Conservation (phyloP, 257 asterid species). For the Eustoma russellianum region DNA sequence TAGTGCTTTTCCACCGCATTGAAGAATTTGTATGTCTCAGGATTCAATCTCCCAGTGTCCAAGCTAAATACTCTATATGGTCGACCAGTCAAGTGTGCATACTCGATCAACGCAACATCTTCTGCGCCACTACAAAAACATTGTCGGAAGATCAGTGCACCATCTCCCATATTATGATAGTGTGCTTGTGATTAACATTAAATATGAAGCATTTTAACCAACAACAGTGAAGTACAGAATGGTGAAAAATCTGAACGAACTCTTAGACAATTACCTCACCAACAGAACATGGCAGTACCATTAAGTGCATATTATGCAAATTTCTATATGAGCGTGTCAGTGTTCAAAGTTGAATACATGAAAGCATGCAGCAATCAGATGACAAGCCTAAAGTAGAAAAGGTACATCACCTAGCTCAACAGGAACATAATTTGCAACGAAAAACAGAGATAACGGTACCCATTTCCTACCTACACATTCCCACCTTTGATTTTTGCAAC, state of each 20-base stretch:
- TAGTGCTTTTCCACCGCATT: constrained; percentile 76
- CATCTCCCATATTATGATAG: no score
- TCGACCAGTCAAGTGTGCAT: constrained; percentile 71
- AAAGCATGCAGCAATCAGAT: no score
- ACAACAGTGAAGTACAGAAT: no score
- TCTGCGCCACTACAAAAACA: constrained; percentile 67
- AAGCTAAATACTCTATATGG: constrained; percentile 83
- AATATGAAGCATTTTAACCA: background rate
- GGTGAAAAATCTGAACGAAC: background rate
- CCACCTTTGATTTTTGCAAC: no score
- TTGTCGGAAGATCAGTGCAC: background rate
- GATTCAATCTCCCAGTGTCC: constrained; percentile 82
- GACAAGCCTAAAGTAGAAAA: no score
- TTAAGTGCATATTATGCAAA: no score
- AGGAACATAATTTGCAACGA: no score
- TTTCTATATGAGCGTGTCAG: no score
- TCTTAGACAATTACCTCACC: background rate
- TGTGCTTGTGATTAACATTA: background rate
- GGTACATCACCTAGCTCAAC: no score
- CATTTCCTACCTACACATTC: no score
- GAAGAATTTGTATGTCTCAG: constrained; percentile 66
- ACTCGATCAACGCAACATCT: constrained; percentile 81
- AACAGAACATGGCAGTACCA: background rate
- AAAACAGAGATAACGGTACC: no score
- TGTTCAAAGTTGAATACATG: no score